These are phyloP conservation scores for Psidium friedrichsthalianum DNA, from an alignment of 345 rosid genomes.

Conservation along the genomic window DNA sequence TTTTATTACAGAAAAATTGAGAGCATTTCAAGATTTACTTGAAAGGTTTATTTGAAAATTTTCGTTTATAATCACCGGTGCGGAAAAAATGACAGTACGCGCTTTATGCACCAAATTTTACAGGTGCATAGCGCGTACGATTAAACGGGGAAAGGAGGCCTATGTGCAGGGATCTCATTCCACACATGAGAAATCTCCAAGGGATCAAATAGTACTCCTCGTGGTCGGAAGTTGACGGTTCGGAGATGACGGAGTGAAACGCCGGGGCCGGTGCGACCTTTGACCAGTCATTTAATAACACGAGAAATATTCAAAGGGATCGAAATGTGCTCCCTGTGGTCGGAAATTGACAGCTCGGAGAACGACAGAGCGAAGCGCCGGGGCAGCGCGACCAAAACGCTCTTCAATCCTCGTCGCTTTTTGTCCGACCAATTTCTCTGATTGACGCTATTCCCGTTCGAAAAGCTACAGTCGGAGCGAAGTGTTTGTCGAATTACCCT, in stretches of 20 bases:
- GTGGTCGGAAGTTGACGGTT: neutral
- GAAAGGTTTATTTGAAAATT: no score
- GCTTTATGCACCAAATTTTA: neutral
- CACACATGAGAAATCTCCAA: no score
- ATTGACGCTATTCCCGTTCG: no score
- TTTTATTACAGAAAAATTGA: no score
- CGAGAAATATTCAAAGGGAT: neutral
- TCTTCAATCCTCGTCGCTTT: neutral
- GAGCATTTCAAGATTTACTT: fast-evolving
- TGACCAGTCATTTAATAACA: neutral
- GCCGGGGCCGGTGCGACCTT: neutral
- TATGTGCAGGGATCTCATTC: neutral
- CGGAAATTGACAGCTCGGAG: neutral
- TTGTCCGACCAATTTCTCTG: neutral
- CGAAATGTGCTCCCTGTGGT: neutral
- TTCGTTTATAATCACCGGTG: neutral
- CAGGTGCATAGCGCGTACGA: neutral
- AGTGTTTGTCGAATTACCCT: neutral
- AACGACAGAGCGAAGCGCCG: no score
- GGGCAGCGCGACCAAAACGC: neutral
- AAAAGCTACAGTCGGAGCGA: neutral
- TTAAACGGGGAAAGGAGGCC: neutral
- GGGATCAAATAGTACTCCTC: no score
- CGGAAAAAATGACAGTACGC: neutral
- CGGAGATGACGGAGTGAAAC: neutral